Evolutionary conservation across 192 early-diverging fungal species (phyloP), one percentile per base, ranked within the genome.

Genomic region (Phlyctochytrium bullatum): DNA sequence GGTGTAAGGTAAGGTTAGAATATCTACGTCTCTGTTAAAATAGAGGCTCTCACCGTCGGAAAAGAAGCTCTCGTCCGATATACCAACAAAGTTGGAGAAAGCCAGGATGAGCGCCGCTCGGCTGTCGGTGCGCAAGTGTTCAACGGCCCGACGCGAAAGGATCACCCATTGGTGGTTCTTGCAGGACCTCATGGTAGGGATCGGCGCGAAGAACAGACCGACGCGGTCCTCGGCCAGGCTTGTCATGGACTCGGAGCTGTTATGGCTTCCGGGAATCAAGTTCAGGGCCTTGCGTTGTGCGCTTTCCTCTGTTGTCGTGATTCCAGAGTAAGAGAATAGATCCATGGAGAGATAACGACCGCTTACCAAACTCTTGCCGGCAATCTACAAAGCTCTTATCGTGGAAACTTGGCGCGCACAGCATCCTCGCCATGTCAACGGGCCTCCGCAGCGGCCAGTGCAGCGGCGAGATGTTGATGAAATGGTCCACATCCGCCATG

Each of bases 401-500:
- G 3, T 30, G 16, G 36, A 68, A 65, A 35, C 64, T 56, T 12
- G 65, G 50, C 52, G 53, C 33, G 1, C 34, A 65, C 64, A 80
- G 56, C 17, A 67, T 40, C 50, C 54, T 24, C 34, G 71, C 67
- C 4, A 83, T 83, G 14, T 76, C 72, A 6, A 33, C 23, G 34
- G 59, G 76, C 17, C 47, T 61, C 33, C 69, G 56, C 34, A 83
- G 58, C 12, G 82, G 82, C 34, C 60, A 83, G 51, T 83, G 78
- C 47, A 65, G 59, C 27, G 70, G 69, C 32, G 58, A 64, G 1
- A 83, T 35, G 64, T 80, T 83, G 32, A 83, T 75, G 4, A 80
- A 61, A 76, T 71, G 73, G 34, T 83, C 82, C 82, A 78, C 80
- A 50, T 83, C 78, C 2, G 82, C 82, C 52, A 83, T 30, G 56